Evolutionary conservation across 2,329 filamentous ascomycete genomes (phyloP), one percentile per base, ranked within the genome.

Genomic region (Arthrobotrys pseudoclavata): DNA sequence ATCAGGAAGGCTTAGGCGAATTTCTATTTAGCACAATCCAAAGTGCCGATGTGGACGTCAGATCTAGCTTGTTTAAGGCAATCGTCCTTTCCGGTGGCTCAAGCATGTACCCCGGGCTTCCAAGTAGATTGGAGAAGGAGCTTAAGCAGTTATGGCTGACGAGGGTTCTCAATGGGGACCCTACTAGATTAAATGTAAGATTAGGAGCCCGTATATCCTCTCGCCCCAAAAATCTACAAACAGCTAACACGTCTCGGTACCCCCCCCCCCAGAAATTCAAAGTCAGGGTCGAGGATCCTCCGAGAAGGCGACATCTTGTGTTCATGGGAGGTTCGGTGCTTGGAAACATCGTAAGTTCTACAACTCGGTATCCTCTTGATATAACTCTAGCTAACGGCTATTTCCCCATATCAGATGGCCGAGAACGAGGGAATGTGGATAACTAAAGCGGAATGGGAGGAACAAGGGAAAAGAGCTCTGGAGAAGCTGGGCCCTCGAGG

Each of bases 361-460:
- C 9, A 15, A n/a, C 2, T n/a, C 9, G 12, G 2, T 26, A 26
- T 15, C 12, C 26, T 29, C 15, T 42, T 29, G 45, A 13, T 3
- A 31, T 45, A 22, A 20, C 4, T 12, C 26, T 24, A 5, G 10
- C 45, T 47, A 62, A 69, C 42, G 15, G 7, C 55, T 37, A 1
- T 37, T 20, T 20, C 45, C 18, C 62, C 45, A 37, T 42, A n/a
- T n/a, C 76, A 89, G 87, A 98, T 99, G 92, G 94, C 96, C 53
- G 94, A 98, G 86, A 98, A 97, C 86, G 93, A 97, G 84, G 92
- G 91, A 84, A 98, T 98, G 96, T 99, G 96, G 96, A 94, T 99
- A 83, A 92, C 91, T 81, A 97, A 97, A 87, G 88, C 92, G 82
- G 96, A 99, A 85, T 99, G 96, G 96, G 89, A 96, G 83, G 96